Percentiles rank a stretch among this genome's conserved stretches.
These are phyloP conservation scores for Globisporangium takayamanum DNA, from an alignment of 352 stramenopile genomes.

Conservation along the genomic window DNA sequence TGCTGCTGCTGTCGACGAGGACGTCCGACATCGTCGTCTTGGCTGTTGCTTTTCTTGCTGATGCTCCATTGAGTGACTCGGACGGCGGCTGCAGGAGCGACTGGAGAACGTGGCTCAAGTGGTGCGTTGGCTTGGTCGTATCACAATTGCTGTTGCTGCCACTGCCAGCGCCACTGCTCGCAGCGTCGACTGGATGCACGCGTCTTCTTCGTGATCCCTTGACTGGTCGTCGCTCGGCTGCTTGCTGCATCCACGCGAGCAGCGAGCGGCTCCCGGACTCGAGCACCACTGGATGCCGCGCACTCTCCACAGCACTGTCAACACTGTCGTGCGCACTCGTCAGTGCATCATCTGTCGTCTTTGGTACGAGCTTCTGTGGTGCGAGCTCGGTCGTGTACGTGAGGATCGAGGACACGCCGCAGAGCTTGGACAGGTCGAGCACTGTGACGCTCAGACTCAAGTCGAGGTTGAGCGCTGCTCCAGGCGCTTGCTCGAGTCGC, in stretches of 20 bases:
- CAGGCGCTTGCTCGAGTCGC: conserved; percentile 35
- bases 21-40: neutral
- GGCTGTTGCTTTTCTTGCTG: neutral
- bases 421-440: conserved; percentile 69
- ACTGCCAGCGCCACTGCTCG: neutral
- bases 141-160: neutral
- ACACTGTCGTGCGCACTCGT: neutral
- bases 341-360: conserved; percentile 13
- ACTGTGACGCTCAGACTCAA: conserved; percentile 65
- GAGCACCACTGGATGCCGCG: conserved; percentile 1
- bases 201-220: conserved; percentile 1
- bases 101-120: conserved; percentile 39
- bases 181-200: conserved; percentile 7
- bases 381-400: conserved; percentile 52
- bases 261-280: conserved; percentile 37
- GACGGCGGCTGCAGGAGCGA: conserved; percentile 22
- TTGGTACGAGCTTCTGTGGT: conserved; percentile 15
- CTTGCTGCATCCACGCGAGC: conserved; percentile 55
- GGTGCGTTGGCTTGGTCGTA: conserved; percentile 17
- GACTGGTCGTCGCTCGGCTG: conserved; percentile 24
- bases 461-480: conserved; percentile 42
- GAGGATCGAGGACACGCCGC: conserved; percentile 64
- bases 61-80: neutral
- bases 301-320: neutral
- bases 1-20: conserved; percentile 1